Percentiles rank a stretch among this genome's conserved stretches.
Evolutionary conservation across 2,329 filamentous ascomycete genomes (phyloP).

Genomic region (Lasiodiplodia theobromae): DNA sequence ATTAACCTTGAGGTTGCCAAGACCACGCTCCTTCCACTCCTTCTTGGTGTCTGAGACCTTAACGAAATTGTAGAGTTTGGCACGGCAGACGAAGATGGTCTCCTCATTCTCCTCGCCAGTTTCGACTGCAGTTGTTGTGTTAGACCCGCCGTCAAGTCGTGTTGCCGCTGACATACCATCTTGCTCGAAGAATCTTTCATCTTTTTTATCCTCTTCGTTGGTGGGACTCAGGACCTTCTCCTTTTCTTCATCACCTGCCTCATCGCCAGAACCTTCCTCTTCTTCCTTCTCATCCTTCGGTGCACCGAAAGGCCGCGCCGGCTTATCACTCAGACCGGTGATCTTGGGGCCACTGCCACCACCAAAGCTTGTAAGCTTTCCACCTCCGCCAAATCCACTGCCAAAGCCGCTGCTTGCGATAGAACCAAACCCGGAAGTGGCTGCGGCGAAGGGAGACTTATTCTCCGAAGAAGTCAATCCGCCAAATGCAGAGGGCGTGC

Average conservation of each 20-base stretch:
- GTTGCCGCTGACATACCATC: constrained; percentile 64
- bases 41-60: constrained; percentile 61
- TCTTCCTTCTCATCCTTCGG: constrained; percentile 70
- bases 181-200: constrained; percentile 64
- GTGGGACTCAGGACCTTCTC: constrained; percentile 37
- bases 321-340: constrained; percentile 63
- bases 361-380: constrained; percentile 72
- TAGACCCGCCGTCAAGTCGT: background rate
- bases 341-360: constrained; percentile 61
- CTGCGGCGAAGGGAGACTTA: constrained; percentile 31
- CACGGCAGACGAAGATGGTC: constrained; percentile 76
- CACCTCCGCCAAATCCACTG: constrained; percentile 48
- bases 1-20: constrained; percentile 86
- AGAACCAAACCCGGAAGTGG: constrained; percentile 24
- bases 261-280: constrained; percentile 55
- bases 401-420: constrained; percentile 46
- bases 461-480: constrained; percentile 30
- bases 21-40: constrained; percentile 89
- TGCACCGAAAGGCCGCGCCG: constrained; percentile 78
- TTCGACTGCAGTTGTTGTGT: constrained; percentile 63
- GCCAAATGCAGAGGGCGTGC: constrained; percentile 46
- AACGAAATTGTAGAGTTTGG: constrained; percentile 84
- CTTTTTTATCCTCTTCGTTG: constrained; percentile 62
- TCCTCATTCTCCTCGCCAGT: constrained; percentile 87
- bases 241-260: constrained; percentile 52